Evolutionary conservation across 1,284 basidiomycete species (phyloP), one percentile per base, ranked within the genome.

Genomic region (Ceratobasidium sp.): DNA sequence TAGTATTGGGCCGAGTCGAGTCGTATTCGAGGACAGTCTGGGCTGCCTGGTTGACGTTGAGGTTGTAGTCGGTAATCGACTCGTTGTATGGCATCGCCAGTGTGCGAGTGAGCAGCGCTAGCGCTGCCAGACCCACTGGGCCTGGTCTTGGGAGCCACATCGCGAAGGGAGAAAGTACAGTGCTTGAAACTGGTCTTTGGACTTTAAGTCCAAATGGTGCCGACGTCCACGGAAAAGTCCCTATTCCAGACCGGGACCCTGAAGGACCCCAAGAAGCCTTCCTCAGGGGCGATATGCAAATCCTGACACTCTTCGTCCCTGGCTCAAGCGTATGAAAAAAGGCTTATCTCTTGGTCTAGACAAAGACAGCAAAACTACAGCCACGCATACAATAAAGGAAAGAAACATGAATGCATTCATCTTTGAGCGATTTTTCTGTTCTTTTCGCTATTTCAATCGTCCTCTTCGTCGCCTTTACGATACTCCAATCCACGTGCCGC

Each of bases 31-130:
- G 79, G 12, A 89, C 86, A 67, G 84, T 83, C 50, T 86, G 81
- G 22, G 91, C 90, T 80, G 87, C 82, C 79, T 91, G 81, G 79
- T 94, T 94, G 75, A 85, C 80, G 79, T 96, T 96, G 77, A 96
- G 81, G 77, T 96, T 96, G 82, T 88, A 95, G 72, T 88, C 83
- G 58, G 83, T 81, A 72, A 94, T 86, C 69, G 90, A 87, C n/a
- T 86, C 85, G 60, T 87, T 85, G 77, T 92, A 96, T 38, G 60
- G 60, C 60, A 65, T 65, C 43, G 49, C 60, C 31, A 65, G 60
- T 20, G 60, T 68, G 54, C 65, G 45, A 43, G 65, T 45, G 17
- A 68, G 65, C 65, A 58, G 53, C 45, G 65, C 53, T n/a, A 68
- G 53, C 22, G 55, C 65, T 22, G 55, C 54, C 55, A 68, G 65